Evolutionary conservation across 2,329 filamentous ascomycete genomes (phyloP).

Genomic region (Colletotrichum tropicale): DNA sequence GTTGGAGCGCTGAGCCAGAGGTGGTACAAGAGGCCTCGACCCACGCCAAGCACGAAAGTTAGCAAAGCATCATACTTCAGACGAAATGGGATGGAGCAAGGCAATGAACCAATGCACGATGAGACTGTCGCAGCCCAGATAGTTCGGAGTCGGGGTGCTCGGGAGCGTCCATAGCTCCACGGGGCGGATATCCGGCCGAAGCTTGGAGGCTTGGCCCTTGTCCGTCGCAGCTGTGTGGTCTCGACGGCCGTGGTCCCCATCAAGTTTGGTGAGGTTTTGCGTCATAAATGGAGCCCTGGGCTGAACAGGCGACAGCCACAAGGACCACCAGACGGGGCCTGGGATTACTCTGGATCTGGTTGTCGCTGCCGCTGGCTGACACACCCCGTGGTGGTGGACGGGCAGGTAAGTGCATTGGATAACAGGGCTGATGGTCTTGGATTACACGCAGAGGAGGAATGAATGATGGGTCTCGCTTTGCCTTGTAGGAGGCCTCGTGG

Average conservation of each 20-base stretch:
- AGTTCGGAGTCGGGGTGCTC: constrained; percentile 1
- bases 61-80: background rate
- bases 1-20: background rate
- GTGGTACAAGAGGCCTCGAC: background rate
- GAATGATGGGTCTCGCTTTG: background rate
- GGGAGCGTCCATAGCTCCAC: background rate
- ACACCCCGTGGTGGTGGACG: background rate
- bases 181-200: constrained; percentile 11
- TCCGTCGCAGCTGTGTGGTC: background rate
- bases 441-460: background rate
- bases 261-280: background rate
- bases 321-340: background rate
- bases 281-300: background rate
- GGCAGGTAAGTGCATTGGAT: background rate
- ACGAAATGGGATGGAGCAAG: background rate
- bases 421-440: background rate
- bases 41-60: background rate
- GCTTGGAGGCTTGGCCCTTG: constrained; percentile 1
- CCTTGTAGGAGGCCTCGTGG: constrained; percentile 13
- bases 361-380: background rate
- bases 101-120: background rate
- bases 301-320: background rate
- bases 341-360: background rate
- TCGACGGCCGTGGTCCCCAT: background rate
- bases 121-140: background rate